These are phyloP conservation scores for Leccinum fallax DNA, from an alignment of 1,284 basidiomycete genomes.

Conservation along the genomic window DNA sequence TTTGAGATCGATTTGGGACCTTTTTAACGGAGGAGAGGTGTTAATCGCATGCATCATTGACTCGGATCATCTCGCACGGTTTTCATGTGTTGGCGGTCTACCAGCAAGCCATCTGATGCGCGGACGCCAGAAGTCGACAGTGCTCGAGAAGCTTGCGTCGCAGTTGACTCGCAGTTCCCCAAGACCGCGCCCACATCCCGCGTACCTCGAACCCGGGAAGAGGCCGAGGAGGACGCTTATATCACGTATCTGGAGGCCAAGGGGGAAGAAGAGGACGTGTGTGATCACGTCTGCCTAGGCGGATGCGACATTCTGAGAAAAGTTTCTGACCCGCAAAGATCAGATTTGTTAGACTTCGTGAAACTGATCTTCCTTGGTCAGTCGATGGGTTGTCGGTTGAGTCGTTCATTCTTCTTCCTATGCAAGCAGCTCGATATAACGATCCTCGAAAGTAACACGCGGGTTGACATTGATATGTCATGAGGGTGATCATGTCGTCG, in stretches of 20 bases:
- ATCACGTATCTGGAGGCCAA: conserved; percentile 72
- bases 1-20: no score
- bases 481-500: background rate
- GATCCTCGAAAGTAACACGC: background rate
- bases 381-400: no score
- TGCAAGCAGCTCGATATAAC: no score
- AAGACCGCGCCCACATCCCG: conserved; percentile 22
- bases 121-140: conserved; percentile 16
- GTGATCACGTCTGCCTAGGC: conserved; percentile 12
- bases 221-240: conserved; percentile 73
- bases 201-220: conserved; percentile 39
- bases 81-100: background rate
- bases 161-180: conserved; percentile 10
- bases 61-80: no score
- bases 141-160: conserved; percentile 40
- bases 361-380: no score
- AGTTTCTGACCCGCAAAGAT: no score
- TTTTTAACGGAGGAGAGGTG: no score
- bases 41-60: no score
- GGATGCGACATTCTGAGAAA: no score
- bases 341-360: no score
- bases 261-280: conserved; percentile 58
- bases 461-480: conserved; percentile 1
- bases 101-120: background rate
- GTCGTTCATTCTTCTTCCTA: no score